Base-by-base conservation (phyloP, 83 land plant genomes). In the Isoetes engelmannii region DNA sequence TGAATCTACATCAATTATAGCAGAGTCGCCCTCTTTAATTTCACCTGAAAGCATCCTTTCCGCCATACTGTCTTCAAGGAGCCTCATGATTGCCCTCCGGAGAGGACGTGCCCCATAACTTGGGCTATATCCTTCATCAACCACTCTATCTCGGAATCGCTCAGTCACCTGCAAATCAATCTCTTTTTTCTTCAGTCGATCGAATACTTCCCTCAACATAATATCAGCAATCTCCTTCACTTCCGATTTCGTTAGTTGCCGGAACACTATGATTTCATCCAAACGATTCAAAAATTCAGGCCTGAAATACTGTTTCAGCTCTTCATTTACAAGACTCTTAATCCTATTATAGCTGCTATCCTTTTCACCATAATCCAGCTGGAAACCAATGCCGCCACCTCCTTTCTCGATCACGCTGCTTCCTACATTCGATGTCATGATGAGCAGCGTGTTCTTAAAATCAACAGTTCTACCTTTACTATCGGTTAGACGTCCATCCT, bases 351-450 rank as follows among this genome's bases (percentile, higher is more conserved):
- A 87, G 79, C 88, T 85, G 75, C 80, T 80, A 44, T 87, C 91
- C 62, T 87, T 80, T 72, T 87, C 91, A 61, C 87, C 87, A 51
- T 83, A 81, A 45, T 85, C 92, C 21, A 82, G 78, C 57, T 84
- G 83, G 66, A 87, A 59, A 7, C 37, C 37, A 54, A 83, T 84
- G 8, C 87, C 73, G n/a, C 89, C 84, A 8, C 89, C 89, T 20
- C 96, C 96, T 77, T 90, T 87, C 75, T 87, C 89, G 55, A 90
- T 90, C 18, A 87, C 92, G 50, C 84, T 87, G 72, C 91, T 87
- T 61, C 95, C 95, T n/a, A 90, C 84, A 66, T 90, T 87, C 5
- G 95, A 90, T 68, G 96, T 90, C 96, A 90, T 90, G 65, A 90
- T 87, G 61, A 90, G 55, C 12, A 90, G 83, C 0, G 96, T 90